Percentiles rank a stretch among this genome's conserved stretches.
These are phyloP conservation scores for Pseudonitzschia pungens DNA, from an alignment of 108 stramenopile species.

Conservation along the genomic window DNA sequence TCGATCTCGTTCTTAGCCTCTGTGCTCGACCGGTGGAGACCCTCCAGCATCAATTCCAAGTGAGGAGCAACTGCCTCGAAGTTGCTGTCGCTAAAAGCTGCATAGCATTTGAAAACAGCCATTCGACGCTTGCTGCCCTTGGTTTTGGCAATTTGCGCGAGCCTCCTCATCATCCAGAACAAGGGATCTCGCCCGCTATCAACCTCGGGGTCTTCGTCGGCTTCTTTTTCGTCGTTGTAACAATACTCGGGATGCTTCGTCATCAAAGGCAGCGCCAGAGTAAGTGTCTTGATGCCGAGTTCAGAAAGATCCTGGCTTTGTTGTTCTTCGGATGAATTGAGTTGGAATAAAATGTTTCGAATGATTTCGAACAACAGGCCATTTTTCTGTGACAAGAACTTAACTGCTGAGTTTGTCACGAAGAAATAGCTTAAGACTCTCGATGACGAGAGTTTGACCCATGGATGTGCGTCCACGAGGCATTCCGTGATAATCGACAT, in stretches of 20 bases:
- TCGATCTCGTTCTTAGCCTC: constrained; percentile 61
- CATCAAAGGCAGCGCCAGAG: constrained; percentile 64
- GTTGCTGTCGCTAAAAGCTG: constrained; percentile 55
- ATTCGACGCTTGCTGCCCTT: constrained; percentile 67
- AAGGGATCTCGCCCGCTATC: constrained; percentile 49
- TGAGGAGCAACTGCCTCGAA: constrained; percentile 50
- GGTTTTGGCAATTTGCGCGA: constrained; percentile 80
- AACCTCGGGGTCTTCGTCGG: constrained; percentile 29
- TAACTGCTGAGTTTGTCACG: constrained; percentile 30
- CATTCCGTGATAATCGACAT: constrained; percentile 56
- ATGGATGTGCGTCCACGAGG: constrained; percentile 68
- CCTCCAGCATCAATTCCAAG: constrained; percentile 78
- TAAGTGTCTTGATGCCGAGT: constrained; percentile 63
- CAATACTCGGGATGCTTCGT: constrained; percentile 57
- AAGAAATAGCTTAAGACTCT: constrained; percentile 58
- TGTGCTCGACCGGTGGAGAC: constrained; percentile 67
- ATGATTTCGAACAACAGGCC: constrained; percentile 66
- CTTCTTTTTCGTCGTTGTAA: constrained; percentile 28
- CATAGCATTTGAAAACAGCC: constrained; percentile 84
- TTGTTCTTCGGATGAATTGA: constrained; percentile 65
- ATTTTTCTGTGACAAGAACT: constrained; percentile 26
- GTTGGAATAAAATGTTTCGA: constrained; percentile 64
- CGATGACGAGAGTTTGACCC: constrained; percentile 67
- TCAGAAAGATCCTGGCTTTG: constrained; percentile 52
- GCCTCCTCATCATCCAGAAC: constrained; percentile 64